These are phyloP conservation scores for Capronia epimyces DNA, from an alignment of 2,329 filamentous ascomycete species.

Conservation along the genomic window DNA sequence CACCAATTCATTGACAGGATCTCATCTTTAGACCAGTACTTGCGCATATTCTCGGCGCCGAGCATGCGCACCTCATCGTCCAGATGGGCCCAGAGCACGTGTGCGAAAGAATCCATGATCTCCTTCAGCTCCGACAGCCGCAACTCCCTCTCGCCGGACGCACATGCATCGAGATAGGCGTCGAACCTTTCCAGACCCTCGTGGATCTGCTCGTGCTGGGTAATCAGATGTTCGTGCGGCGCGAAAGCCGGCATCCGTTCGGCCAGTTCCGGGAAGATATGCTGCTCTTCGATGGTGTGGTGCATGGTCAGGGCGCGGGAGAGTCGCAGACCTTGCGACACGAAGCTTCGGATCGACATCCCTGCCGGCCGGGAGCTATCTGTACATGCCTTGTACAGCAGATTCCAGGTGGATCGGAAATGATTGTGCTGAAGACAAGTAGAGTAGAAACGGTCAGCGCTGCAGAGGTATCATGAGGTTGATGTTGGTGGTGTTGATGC, in stretches of 20 bases:
- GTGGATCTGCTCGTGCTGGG: conserved; percentile 75
- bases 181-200: conserved; percentile 63
- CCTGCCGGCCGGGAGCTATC: conserved; percentile 54
- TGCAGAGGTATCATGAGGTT: not conserved
- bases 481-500: too few species aligned
- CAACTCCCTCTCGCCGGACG: conserved; percentile 57
- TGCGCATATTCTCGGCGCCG: conserved; percentile 80
- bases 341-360: conserved; percentile 64
- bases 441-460: not conserved
- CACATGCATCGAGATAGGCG: conserved; percentile 60
- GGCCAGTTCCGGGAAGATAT: conserved; percentile 74
- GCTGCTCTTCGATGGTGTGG: conserved; percentile 75
- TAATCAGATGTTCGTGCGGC: conserved; percentile 59
- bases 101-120: conserved; percentile 72
- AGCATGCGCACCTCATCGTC: conserved; percentile 76
- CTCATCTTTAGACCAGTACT: conserved; percentile 73
- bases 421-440: conserved; percentile 57
- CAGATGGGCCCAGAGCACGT: conserved; percentile 74
- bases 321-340: conserved; percentile 64
- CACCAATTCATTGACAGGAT: conserved; percentile 59
- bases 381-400: conserved; percentile 62
- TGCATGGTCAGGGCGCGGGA: conserved; percentile 65
- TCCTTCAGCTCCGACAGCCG: conserved; percentile 55
- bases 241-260: conserved; percentile 73
- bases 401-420: conserved; percentile 69